Conservation (phyloP, 768 basidiomycete genomes). For the Lactarius sanguifluus region DNA sequence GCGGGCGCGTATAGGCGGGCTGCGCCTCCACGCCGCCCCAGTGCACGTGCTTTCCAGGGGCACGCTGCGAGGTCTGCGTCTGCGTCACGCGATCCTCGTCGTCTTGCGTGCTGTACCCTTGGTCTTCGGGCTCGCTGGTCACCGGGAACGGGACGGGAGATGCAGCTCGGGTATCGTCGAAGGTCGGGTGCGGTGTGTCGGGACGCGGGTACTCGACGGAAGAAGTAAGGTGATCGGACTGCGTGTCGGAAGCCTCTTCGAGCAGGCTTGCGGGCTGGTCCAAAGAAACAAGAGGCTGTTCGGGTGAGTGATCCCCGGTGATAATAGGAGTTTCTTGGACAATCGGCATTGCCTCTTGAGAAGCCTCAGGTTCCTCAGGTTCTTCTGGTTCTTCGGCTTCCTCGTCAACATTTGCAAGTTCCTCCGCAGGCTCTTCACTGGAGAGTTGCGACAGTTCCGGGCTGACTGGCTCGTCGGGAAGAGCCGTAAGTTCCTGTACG, state of each 20-base stretch:
- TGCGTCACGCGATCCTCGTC: conserved; percentile 23
- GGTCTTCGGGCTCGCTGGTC: conserved; percentile 24
- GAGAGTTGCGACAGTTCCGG: conserved; percentile 11
- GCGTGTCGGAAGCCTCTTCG: conserved; percentile 21
- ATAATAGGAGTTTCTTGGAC: conserved; percentile 2
- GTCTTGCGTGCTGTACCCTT: conserved; percentile 28
- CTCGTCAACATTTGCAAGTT: background rate
- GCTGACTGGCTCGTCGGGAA: conserved; percentile 11
- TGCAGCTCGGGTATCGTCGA: conserved; percentile 13
- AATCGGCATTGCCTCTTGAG: conserved; percentile 8
- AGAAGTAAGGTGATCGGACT: conserved; percentile 23
- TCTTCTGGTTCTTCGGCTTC: background rate
- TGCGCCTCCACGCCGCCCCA: conserved; percentile 26
- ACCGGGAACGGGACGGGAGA: conserved; percentile 22
- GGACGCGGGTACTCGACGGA: conserved; percentile 22
- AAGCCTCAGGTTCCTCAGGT: background rate
- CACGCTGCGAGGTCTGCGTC: background rate
- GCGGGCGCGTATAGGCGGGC: conserved; percentile 7
- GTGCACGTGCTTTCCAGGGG: conserved; percentile 22
- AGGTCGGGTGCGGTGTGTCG: conserved; percentile 12
- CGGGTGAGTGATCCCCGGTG: conserved; percentile 11
- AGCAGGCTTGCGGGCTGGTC: background rate
- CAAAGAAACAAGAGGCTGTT: conserved; percentile 6
- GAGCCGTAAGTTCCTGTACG: background rate
- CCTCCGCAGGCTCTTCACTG: conserved; percentile 16